Base-by-base conservation (phyloP, 495 filamentous ascomycete genomes). In the Trichoderma asperelloides region DNA sequence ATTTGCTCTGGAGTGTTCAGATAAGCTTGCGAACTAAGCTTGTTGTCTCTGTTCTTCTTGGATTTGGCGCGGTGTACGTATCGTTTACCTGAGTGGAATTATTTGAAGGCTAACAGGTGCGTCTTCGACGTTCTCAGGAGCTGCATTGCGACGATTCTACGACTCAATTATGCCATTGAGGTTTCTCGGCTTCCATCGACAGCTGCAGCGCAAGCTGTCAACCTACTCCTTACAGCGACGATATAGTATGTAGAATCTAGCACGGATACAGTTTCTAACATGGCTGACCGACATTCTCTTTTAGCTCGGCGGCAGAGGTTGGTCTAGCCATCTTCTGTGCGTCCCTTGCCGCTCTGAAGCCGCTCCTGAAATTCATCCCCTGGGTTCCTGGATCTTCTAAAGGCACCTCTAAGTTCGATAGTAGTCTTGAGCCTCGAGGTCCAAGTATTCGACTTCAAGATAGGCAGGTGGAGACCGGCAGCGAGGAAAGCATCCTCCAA, bases 21-120 rank as follows among this genome's bases (percentile, higher is more conserved):
- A 70, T 74, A 67, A 72, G 70, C 47, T 62, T 64, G 3, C 55
- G 72, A 63, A 73, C 72, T 3, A 74, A 74, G 55, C 25, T 73
- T n/a, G 66, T 69, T 16, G 71, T 74, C 0, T 65, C 64, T 8
- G 12, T 70, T 5, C 69, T 74, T 23, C 67, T 74, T 12, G 68
- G 65, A 21, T 63, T 74, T 43, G 72, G 72, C 28, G 64, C 67
- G 16, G 23, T 71, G 71, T 72, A 70, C 67, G 71, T 65, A 13
- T 13, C 8, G 16, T 8, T 11, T 8, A 40, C 16, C 6, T 3
- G 25, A 63, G 25, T 16, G 6, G 28, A 18, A n/a, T 12, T 8
- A 3, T 51, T 8, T 23, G 3, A 8, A 18, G 18, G 18, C 47
- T 51, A 23, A 51, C n/a, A 43, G 11, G 9, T 13, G 41, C n/a